These are phyloP conservation scores for Leishmania major DNA, from an alignment of 208 protist genomes.

Conservation along the genomic window DNA sequence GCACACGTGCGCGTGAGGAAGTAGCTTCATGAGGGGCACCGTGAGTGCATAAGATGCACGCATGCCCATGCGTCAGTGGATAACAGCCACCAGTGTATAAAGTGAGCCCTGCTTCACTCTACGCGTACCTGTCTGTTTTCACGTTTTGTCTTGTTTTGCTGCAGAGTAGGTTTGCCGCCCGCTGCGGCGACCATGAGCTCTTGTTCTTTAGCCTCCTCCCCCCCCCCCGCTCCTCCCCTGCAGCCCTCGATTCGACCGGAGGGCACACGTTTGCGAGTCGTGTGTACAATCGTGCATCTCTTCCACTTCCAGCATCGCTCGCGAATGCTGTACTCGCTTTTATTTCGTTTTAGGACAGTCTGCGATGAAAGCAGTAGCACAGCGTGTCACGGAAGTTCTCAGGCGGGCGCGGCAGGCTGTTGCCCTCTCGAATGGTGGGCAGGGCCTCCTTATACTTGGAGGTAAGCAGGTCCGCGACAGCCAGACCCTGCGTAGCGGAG, in stretches of 20 bases:
- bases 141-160: not conserved
- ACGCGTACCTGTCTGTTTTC: not conserved
- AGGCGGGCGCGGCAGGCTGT: slow-evolving; percentile 28
- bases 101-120: not conserved
- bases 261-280: not conserved
- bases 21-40: not conserved
- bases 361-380: slow-evolving; percentile 51
- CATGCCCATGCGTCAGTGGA: not conserved
- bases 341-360: slow-evolving; percentile 19
- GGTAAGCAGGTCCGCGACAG: slow-evolving; percentile 64
- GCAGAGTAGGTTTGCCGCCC: not conserved
- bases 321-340: not conserved
- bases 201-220: not conserved
- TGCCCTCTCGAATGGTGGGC: slow-evolving; percentile 27
- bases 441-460: slow-evolving; percentile 65
- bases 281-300: not conserved
- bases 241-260: not conserved
- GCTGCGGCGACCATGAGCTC: not conserved
- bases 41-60: no score
- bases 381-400: slow-evolving; percentile 61
- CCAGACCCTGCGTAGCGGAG: slow-evolving; percentile 57
- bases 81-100: not conserved
- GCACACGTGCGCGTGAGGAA: not conserved
- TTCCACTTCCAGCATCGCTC: not conserved
- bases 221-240: no score